Conservation (phyloP, 768 basidiomycete genomes). For the Leccinum olivaceopallidum region DNA sequence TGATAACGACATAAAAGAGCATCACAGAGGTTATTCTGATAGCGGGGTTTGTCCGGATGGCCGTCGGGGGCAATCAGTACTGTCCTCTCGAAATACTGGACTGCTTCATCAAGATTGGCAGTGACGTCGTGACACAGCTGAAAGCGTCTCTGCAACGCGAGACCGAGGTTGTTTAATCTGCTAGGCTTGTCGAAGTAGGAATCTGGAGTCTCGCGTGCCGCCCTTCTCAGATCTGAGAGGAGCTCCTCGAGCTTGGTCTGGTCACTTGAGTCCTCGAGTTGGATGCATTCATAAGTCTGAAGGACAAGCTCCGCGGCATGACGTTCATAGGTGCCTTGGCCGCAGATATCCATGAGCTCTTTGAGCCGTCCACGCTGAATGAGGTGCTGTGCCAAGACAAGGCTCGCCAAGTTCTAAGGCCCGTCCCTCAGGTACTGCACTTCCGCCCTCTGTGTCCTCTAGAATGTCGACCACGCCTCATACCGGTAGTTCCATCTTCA, state of each 20-base stretch:
- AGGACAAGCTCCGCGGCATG: constrained; percentile 5
- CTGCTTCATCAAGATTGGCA: too few relatives aligned
- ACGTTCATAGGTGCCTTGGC: neutral
- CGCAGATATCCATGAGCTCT: neutral
- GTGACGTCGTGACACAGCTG: neutral
- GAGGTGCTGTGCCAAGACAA: too few relatives aligned
- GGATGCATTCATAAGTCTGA: constrained; percentile 1
- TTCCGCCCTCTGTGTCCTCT: too few relatives aligned
- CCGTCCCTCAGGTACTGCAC: too few relatives aligned
- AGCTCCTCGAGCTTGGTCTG: neutral
- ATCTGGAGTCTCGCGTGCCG: neutral
- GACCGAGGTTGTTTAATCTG: constrained; percentile 3
- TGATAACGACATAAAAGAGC: neutral
- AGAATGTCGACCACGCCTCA: too few relatives aligned
- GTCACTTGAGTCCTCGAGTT: neutral
- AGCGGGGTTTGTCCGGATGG: neutral
- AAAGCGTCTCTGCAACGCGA: constrained; percentile 2
- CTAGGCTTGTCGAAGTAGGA: constrained; percentile 2
- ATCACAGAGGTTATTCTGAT: neutral
- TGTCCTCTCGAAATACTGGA: too few relatives aligned
- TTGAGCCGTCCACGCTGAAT: neutral
- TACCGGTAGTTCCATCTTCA: too few relatives aligned
- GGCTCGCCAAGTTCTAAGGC: too few relatives aligned
- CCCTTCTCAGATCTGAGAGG: neutral
- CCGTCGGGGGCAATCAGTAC: too few relatives aligned